phyloP scores from a whole-genome alignment of 345 rosid genomes.

The Laguncularia racemosa region DNA sequence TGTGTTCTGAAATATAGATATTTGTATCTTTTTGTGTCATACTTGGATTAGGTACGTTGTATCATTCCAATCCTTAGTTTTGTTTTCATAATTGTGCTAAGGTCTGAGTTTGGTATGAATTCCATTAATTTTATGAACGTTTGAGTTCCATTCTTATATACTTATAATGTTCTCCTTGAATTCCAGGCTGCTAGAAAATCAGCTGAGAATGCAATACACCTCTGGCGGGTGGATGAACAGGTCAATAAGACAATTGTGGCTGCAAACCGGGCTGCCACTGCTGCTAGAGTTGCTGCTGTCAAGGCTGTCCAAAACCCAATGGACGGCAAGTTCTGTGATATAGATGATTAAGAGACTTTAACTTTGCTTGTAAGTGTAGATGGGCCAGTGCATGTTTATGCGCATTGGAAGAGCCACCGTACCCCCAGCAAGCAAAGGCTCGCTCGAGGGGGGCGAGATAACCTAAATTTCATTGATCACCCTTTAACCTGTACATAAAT shows the following conservation, averaged over 20 bases:
- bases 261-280: constrained; percentile 87
- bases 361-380: constrained; percentile 2
- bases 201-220: constrained; percentile 58
- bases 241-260: constrained; percentile 61
- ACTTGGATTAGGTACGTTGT: too few relatives aligned
- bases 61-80: too few relatives aligned
- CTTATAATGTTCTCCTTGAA: neutral
- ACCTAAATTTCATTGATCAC: constrained; percentile 8
- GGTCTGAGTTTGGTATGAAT: too few relatives aligned
- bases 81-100: too few relatives aligned
- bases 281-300: constrained; percentile 93
- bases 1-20: too few relatives aligned
- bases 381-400: too few relatives aligned
- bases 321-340: constrained; percentile 86
- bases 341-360: constrained; percentile 22
- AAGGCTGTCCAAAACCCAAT: constrained; percentile 89
- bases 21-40: too few relatives aligned
- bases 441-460: too few relatives aligned
- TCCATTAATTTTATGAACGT: neutral
- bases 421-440: too few relatives aligned
- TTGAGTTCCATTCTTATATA: neutral
- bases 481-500: constrained; percentile 21
- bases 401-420: too few relatives aligned
- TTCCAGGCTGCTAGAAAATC: constrained; percentile 70
- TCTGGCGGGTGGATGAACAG: constrained; percentile 61